Base-by-base conservation (phyloP, 208 protist genomes). In the Trypanosoma boissoni region DNA sequence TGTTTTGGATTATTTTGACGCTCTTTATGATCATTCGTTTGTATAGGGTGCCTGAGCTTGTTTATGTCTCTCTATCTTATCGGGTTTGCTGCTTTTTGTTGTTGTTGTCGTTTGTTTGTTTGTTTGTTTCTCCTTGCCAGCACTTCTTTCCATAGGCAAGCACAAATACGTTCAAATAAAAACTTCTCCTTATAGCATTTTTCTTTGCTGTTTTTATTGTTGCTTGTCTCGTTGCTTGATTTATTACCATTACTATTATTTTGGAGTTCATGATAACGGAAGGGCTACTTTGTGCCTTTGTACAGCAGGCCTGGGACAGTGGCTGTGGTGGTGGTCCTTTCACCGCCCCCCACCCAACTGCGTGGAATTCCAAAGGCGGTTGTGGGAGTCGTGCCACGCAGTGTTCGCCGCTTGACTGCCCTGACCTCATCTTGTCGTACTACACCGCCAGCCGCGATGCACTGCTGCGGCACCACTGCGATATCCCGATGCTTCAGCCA, bases 371-470 rank as follows among this genome's bases (percentile, higher is more conserved):
- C 12, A 55, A 57, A 21, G 44, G 10, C 31, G 48, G 26, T 48
- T 2, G 44, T 59, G 48, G 34, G 27, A 28, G 42, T 54, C 41
- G 10, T 21, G 50, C 45, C 16, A 14, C 50, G 0, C 21, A 24
- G 3, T 31, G 23, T 8, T 62, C 71, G 2, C 64, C 71, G 8
- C 53, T 79, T 5, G 73, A 79, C 54, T 48, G 51, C 27, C 62
- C 67, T 1, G 53, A 74, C 39, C 28, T 74, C 0, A 50, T 79
- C 20, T 45, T 60, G 27, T 52, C 51, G n/a, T 69, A 66, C 43
- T 39, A 64, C 31, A 48, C 26, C n/a, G 57, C 60, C 5, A 66
- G 65, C 45, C 27, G 42, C 4, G 63, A 73, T 42, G 44, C 61
- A 1, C 43, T 74, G 14, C 45, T 73, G 29, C 60, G 54, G 3